Base-by-base conservation (phyloP, 2,329 filamentous ascomycete genomes). In the Orbilia ellipsospora region DNA sequence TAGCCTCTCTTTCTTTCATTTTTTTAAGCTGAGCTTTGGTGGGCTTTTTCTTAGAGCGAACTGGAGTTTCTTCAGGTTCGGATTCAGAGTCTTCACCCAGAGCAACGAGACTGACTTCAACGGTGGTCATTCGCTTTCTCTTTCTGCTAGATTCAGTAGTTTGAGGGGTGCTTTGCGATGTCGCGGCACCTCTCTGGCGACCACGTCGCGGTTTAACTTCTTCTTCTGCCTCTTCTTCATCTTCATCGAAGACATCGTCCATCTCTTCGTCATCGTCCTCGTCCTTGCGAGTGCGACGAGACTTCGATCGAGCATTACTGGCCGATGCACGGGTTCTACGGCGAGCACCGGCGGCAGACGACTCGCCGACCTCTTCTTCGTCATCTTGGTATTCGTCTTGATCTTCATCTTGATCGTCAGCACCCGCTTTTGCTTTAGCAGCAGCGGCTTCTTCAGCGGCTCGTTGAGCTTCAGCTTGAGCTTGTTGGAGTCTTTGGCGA, bases 1-100 rank as follows among this genome's bases (percentile, higher is more conserved):
- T 62, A 12, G 40, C 36, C 60, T 63, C 70, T n/a, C 20, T 57
- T 31, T 51, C 57, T 51, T 73, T 67, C 31, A 42, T 18, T 23
- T 69, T 69, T 23, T 60, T 64, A 16, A 68, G 64, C n/a, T 75
- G 59, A 15, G 54, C 63, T 52, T 74, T 74, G 2, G 70, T 69
- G 8, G 20, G 62, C 31, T 75, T 75, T 15, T 36, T 55, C 7
- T 60, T 45, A 6, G 31, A 10, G 26, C 54, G 61, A 8, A 51
- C 18, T 3, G 50, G 44, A 23, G 48, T 7, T 6, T 62, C 60
- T 18, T 62, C 62, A 16, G 44, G 13, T n/a, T 48, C 31, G 13
- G 44, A 48, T n/a, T 73, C 68, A 1, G 23, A 42, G 3, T 61
- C 70, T 36, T 57, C 52, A 5, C 36, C 61, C 12, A 65, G 26